Evolutionary conservation across 768 basidiomycete genomes (phyloP), one percentile per base, ranked within the genome.

Genomic region (Coprinopsis sp.): DNA sequence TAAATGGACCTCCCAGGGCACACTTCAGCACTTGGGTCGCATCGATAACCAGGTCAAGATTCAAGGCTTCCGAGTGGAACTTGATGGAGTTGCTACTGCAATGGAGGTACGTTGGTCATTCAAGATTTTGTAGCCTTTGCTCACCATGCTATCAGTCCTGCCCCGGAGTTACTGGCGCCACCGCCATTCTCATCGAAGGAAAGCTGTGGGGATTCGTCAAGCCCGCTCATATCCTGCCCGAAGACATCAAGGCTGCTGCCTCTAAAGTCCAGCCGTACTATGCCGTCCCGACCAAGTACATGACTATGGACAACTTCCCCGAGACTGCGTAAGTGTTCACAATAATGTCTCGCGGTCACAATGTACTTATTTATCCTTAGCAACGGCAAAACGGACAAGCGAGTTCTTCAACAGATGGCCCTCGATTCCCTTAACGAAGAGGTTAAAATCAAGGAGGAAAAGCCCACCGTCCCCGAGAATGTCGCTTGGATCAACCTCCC

Each of bases 21-120:
- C 69, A 18, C 60, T 83, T 18, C 77, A 81, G 46, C 77, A 77
- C 51, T 68, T 81, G 18, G 81, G 81, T 11, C 67, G 81, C 27
- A 70, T 77, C 27, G 81, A 83, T 53, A 78, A 82, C 51, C 80
- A 82, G 57, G 78, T 82, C 38, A 82, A 82, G 58, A 68, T 82
- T 56, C 79, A 79, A 69, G 81, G 79, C 3, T 82, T 82, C 64
- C 74, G 81, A 23, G 77, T 82, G 11, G 81, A 82, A 56, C 66
- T 82, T 7, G 81, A 80, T 49, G 81, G 81, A 3, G 79, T 82
- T 5, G 68, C 78, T 2, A 72, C 72, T 18, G 78, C 78, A 4
- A 78, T 82, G 76, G 71, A 78, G 67, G 78, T 78, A 33, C 46
- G 62, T 44, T 12, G 11, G 4, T 10, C 30, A 18, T 19, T n/a